Base-by-base conservation (phyloP, 768 basidiomycete species). In the Mycena olivaceomarginata region DNA sequence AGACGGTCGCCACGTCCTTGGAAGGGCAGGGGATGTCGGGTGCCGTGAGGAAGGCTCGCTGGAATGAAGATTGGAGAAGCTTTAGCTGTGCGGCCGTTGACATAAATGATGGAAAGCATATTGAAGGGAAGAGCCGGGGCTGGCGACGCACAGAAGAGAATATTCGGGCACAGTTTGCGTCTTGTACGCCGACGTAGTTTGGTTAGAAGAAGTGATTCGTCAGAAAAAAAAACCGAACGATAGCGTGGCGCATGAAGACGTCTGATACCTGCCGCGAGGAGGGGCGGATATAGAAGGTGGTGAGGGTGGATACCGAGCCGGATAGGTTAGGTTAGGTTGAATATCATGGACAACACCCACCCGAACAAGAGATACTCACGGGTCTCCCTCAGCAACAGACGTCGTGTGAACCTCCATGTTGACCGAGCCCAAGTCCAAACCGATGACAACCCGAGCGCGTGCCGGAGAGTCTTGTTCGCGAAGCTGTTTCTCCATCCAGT, bases 111-210 rank as follows among this genome's bases (percentile, higher is more conserved):
- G 31, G 3, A 4, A 31, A 31, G 4, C 31, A 31, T 31, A 31
- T 31, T 31, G 31, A 31, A 31, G 31, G 31, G 31, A 31, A 31
- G 25, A 25, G 25, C 25, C 25, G 25, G 56, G 31, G 20, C 13
- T n/a, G 8, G n/a, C 22, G 60, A 75, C 81, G 18, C 45, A 81
- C 81, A 62, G 81, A 83, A 0, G 84, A 84, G n/a, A 83, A 60
- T 11, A 82, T 66, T 4, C 82, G 83, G 18, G 81, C 76, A 62
- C 81, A 82, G 72, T 83, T 85, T 5, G 81, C 82, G 64, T 83
- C 85, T 56, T 80, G 79, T 5, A 77, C 78, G 7, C 84, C 85
- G 45, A 85, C 65, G 40, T 81, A 84, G 70, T 84, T 84, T 85
- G 31, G 6, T 69, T 8, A 31, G 31, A 31, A 43, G 45, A 10